Evolutionary conservation across 768 basidiomycete genomes (phyloP).

Genomic region (Phanerochaete sordida): DNA sequence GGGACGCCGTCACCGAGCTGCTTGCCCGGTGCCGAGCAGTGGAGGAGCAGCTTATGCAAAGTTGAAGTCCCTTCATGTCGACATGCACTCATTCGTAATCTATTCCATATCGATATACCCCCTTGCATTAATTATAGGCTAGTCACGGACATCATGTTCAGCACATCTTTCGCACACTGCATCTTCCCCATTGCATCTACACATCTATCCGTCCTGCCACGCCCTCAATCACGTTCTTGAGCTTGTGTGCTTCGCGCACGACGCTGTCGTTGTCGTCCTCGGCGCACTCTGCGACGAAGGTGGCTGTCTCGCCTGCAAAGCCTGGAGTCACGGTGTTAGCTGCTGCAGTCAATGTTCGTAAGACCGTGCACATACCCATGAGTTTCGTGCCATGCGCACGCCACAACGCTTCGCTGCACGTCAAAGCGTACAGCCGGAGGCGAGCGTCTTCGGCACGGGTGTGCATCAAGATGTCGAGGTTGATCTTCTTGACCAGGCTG

Average conservation of each 20-base stretch:
- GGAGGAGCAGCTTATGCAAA: slow-evolving; percentile 39
- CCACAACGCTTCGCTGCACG: slow-evolving; percentile 75
- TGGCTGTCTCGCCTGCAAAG: slow-evolving; percentile 75
- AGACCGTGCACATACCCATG: slow-evolving; percentile 45
- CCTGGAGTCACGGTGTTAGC: slow-evolving; percentile 35
- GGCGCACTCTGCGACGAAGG: slow-evolving; percentile 82
- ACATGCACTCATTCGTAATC: slow-evolving; percentile 27
- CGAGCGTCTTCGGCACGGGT: slow-evolving; percentile 79
- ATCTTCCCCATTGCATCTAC: neutral
- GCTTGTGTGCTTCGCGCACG: slow-evolving; percentile 59
- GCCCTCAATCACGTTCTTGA: slow-evolving; percentile 70
- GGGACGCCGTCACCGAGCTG: slow-evolving; percentile 61
- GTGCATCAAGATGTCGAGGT: slow-evolving; percentile 81
- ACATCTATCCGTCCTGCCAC: slow-evolving; percentile 57
- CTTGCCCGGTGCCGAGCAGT: slow-evolving; percentile 65
- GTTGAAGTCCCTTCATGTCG: slow-evolving; percentile 17
- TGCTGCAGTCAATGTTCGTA: neutral
- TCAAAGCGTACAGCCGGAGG: slow-evolving; percentile 67
- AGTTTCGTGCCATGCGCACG: slow-evolving; percentile 69
- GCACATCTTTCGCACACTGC: neutral
- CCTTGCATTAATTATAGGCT: slow-evolving; percentile 19
- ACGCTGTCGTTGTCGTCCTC: slow-evolving; percentile 89
- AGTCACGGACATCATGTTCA: slow-evolving; percentile 2
- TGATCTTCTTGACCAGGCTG: slow-evolving; percentile 69
- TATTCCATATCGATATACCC: slow-evolving; percentile 20